Percentiles rank a stretch among this genome's conserved stretches.
Conservation (phyloP, 2,329 filamentous ascomycete genomes). For the Penicillium palitans region DNA sequence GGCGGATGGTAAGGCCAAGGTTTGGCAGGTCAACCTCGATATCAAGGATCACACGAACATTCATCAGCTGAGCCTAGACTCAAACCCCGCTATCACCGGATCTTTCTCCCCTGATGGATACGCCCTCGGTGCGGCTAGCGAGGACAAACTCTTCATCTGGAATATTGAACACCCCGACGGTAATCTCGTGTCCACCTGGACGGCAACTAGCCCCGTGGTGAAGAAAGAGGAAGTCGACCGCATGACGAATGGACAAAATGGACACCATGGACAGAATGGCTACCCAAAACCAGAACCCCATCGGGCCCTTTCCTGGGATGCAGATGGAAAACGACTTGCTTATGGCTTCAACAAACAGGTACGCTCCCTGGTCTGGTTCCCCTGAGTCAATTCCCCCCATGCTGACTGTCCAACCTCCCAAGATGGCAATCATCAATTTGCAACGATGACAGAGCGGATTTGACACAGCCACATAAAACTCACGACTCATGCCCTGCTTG, state of each 20-base stretch:
- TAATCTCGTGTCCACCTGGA: slow-evolving; percentile 45
- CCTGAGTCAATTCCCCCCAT: neutral
- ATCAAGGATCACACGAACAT: slow-evolving; percentile 38
- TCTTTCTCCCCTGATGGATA: slow-evolving; percentile 51
- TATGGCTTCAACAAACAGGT: slow-evolving; percentile 54
- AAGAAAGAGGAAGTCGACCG: slow-evolving; percentile 36
- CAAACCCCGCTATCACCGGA: slow-evolving; percentile 42
- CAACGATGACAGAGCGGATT: slow-evolving; percentile 35
- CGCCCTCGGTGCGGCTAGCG: slow-evolving; percentile 47
- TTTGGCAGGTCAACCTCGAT: slow-evolving; percentile 47
- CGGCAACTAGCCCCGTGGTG: slow-evolving; percentile 32
- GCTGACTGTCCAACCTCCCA: slow-evolving; percentile 13
- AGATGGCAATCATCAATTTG: slow-evolving; percentile 43
- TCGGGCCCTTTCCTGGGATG: slow-evolving; percentile 53
- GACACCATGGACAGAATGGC: slow-evolving; percentile 37
- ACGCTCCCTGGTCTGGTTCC: slow-evolving; percentile 21
- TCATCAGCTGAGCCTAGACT: slow-evolving; percentile 40
- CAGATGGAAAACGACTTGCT: slow-evolving; percentile 54
- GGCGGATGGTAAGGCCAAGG: slow-evolving; percentile 46
- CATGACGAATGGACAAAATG: slow-evolving; percentile 39
- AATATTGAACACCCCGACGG: slow-evolving; percentile 46
- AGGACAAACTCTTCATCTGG: slow-evolving; percentile 49
- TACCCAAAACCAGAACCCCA: slow-evolving; percentile 30
- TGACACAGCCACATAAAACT: slow-evolving; percentile 3
- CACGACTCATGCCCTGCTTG: slow-evolving; percentile 10